Evolutionary conservation across 768 basidiomycete species (phyloP), one percentile per base, ranked within the genome.

Genomic region (Trametes cingulata): DNA sequence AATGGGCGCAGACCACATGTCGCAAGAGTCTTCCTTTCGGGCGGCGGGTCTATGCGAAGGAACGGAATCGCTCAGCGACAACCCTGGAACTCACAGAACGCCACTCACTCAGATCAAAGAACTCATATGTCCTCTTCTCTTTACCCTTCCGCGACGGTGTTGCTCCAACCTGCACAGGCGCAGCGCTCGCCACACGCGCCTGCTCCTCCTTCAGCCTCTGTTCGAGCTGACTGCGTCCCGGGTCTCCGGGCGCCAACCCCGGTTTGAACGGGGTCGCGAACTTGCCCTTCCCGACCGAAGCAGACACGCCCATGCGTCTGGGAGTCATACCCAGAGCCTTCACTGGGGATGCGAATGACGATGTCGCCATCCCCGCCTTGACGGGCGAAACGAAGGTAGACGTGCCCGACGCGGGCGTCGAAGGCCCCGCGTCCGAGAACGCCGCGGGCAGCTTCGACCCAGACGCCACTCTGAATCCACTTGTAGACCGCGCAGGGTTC

Each of bases 231-330:
- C 24, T 43, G 17, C 71, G 55, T 1, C 69, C 72, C 1, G 67
- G 64, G 24, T 72, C 70, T 13, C 71, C 70, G 15, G 71, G 72
- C 24, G 55, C 46, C 65, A 73, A 64, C 0, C 71, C 72, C 12
- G 57, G 39, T 58, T 74, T 74, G 62, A 73, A 74, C 10, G 73
- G 73, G 4, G 72, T 74, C 0, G 56, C 47, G 46, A 74, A 74
- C 43, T 61, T 64, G 15, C 61, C 37, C 48, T 68, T 71, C 29
- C 56, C 58, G 6, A 51, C 46, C 1, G 62, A 22, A 7, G 19
- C 48, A 10, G 22, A 47, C 3, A 39, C 52, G 15, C 62, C 63
- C 17, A 52, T 9, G 29, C 68, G 41, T 0, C 71, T 69, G 22
- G 69, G 67, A 2, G 67, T 72, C 50, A 71, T 52, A 0, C 73